These are phyloP conservation scores for Diplodia corticola DNA, from an alignment of 2,329 filamentous ascomycete species.

Conservation along the genomic window DNA sequence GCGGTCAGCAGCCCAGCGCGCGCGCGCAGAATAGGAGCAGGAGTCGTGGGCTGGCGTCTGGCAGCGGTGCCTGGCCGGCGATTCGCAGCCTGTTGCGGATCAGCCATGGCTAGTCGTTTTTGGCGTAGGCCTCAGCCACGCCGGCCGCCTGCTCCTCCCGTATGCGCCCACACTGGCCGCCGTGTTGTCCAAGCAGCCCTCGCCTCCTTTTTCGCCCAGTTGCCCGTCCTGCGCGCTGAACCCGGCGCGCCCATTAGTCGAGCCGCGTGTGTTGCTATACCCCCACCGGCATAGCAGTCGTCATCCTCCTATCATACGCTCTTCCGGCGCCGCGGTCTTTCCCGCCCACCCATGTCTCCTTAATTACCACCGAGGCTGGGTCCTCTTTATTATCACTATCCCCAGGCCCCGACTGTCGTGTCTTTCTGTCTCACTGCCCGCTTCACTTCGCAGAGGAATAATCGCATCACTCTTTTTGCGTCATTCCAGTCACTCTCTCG, in stretches of 20 bases:
- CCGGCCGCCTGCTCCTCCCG: constrained; percentile 14
- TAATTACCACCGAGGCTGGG: constrained; percentile 12
- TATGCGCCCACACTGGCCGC: constrained; percentile 22
- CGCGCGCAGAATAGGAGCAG: constrained; percentile 20
- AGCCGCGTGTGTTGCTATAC: constrained; percentile 18
- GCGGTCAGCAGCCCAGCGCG: neutral
- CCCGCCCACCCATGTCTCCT: constrained; percentile 21
- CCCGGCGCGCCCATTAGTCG: constrained; percentile 19
- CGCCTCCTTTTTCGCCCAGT: constrained; percentile 21
- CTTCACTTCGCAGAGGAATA: constrained; percentile 17
- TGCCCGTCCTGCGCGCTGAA: neutral
- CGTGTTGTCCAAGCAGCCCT: neutral
- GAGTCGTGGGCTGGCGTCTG: constrained; percentile 2
- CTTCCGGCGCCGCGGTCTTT: constrained; percentile 10
- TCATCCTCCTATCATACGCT: constrained; percentile 14
- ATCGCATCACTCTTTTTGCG: constrained; percentile 23
- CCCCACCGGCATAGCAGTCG: constrained; percentile 19
- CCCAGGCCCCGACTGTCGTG: neutral
- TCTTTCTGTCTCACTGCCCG: constrained; percentile 1
- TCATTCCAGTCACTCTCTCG: constrained; percentile 23
- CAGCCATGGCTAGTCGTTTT: constrained; percentile 9
- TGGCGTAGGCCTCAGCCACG: constrained; percentile 11
- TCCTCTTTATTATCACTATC: constrained; percentile 21
- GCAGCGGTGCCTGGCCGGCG: constrained; percentile 18
- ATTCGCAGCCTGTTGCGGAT: constrained; percentile 23